Percentiles rank a stretch among this genome's conserved stretches.
These are phyloP conservation scores for Aureoboletus auriporus DNA, from an alignment of 768 basidiomycete species.

Conservation along the genomic window DNA sequence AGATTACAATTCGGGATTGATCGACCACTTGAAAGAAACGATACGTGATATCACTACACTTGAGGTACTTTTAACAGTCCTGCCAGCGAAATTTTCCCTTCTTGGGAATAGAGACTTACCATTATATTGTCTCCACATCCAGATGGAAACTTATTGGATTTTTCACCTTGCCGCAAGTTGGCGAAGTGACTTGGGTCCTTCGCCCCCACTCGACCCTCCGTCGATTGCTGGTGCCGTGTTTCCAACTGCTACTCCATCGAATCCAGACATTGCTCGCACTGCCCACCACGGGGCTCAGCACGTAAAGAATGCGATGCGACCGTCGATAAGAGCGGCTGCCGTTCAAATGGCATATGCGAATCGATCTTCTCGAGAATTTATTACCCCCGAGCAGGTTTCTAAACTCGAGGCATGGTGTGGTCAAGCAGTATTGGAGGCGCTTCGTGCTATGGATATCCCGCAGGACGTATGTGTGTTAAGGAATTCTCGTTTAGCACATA, in stretches of 20 bases:
- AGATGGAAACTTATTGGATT: constrained; percentile 88
- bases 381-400: constrained; percentile 61
- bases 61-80: constrained; percentile 45
- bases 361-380: constrained; percentile 67
- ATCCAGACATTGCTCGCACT: constrained; percentile 5
- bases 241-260: constrained; percentile 20
- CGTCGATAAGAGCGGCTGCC: constrained; percentile 67
- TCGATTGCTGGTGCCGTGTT: constrained; percentile 42
- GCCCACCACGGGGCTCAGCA: background rate
- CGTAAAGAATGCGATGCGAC: constrained; percentile 7
- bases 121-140: background rate
- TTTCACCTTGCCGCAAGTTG: constrained; percentile 76
- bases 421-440: constrained; percentile 55
- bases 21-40: constrained; percentile 49
- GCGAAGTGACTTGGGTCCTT: constrained; percentile 34
- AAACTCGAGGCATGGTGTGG: constrained; percentile 61
- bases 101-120: background rate
- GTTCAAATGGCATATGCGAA: constrained; percentile 83
- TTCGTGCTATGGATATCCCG: constrained; percentile 45
- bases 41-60: constrained; percentile 58
- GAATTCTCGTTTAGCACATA: background rate
- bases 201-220: constrained; percentile 33
- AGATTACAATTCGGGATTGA: constrained; percentile 64
- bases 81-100: background rate
- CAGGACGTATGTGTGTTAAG: constrained; percentile 39